Conservation (phyloP, 192 early-diverging fungal genomes). For the Glomus cerebriforme region DNA sequence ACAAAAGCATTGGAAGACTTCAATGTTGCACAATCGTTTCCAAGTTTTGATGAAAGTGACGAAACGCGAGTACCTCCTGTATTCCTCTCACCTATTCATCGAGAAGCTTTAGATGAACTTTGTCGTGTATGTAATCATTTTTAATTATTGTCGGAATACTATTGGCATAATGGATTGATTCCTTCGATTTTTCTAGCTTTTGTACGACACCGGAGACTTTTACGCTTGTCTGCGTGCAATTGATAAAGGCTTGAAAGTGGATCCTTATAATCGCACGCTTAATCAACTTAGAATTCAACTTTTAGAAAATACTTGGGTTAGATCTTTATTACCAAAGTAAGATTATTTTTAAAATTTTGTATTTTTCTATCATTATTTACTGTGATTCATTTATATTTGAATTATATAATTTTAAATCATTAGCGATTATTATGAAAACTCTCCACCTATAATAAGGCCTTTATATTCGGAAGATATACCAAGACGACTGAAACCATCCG, state of each 20-base stretch:
- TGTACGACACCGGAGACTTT: conserved; percentile 10
- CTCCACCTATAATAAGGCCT: conserved; percentile 3
- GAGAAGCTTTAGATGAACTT: not conserved
- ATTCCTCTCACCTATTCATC: not conserved
- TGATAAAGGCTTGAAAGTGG: conserved; percentile 22
- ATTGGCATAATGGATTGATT: not conserved
- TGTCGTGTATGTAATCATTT: not conserved
- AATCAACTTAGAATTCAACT: conserved; percentile 26
- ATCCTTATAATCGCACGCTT: conserved; percentile 10
- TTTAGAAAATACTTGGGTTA: conserved; percentile 19
- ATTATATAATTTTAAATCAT: not conserved
- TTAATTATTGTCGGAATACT: not conserved
- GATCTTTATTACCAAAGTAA: not conserved
- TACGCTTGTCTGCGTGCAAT: not conserved
- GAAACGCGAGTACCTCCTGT: no score
- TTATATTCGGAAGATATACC: not conserved
- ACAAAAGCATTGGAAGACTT: conserved; percentile 6
- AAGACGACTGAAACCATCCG: conserved; percentile 18
- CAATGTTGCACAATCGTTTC: not conserved
- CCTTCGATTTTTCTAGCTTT: not conserved
- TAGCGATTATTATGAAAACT: conserved; percentile 22
- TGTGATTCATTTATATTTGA: not conserved
- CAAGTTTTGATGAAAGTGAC: not conserved
- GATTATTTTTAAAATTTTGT: not conserved
- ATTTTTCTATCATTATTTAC: not conserved